A percentile compares a stretch with the other conserved stretches of the same genome.
Evolutionary conservation across 768 basidiomycete species (phyloP).

Genomic region (Rhodotorula sphaerocarpa): DNA sequence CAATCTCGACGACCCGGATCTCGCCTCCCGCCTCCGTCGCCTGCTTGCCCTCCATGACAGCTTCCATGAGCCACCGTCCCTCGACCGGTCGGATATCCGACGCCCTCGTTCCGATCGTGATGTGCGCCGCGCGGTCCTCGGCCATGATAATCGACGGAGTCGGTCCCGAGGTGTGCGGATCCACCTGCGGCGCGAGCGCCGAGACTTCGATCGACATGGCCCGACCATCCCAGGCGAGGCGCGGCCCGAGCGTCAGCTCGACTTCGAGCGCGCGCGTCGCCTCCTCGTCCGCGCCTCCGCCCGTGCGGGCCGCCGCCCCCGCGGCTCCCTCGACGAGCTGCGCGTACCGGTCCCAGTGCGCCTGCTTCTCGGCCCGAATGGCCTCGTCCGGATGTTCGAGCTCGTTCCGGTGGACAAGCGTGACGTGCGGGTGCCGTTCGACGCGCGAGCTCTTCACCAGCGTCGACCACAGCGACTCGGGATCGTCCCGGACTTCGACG

Average conservation of each 20-base stretch:
- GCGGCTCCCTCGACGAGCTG: conserved; percentile 44
- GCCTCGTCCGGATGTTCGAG: conserved; percentile 43
- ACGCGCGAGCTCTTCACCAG: conserved; percentile 46
- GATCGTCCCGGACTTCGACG: conserved; percentile 40
- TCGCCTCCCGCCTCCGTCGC: conserved; percentile 33
- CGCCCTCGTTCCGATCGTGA: conserved; percentile 72
- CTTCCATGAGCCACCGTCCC: conserved; percentile 58
- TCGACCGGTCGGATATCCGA: conserved; percentile 57
- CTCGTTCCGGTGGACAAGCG: conserved; percentile 66
- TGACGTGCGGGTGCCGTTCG: conserved; percentile 65
- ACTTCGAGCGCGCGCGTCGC: conserved; percentile 48
- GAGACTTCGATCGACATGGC: conserved; percentile 75
- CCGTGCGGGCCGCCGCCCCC: conserved; percentile 21
- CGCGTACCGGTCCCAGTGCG: conserved; percentile 54
- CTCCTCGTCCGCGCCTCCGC: conserved; percentile 46
- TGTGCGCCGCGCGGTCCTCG: conserved; percentile 56
- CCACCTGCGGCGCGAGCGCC: conserved; percentile 48
- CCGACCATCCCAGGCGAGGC: conserved; percentile 64
- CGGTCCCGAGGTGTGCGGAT: conserved; percentile 37
- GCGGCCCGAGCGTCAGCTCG: conserved; percentile 42
- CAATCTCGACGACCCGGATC: conserved; percentile 36
- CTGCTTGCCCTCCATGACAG: conserved; percentile 46
- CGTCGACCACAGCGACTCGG: conserved; percentile 39
- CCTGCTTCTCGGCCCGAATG: conserved; percentile 21
- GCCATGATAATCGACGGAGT: conserved; percentile 50